These are phyloP conservation scores for Collybia mongolica DNA, from an alignment of 768 basidiomycete genomes.

Conservation along the genomic window DNA sequence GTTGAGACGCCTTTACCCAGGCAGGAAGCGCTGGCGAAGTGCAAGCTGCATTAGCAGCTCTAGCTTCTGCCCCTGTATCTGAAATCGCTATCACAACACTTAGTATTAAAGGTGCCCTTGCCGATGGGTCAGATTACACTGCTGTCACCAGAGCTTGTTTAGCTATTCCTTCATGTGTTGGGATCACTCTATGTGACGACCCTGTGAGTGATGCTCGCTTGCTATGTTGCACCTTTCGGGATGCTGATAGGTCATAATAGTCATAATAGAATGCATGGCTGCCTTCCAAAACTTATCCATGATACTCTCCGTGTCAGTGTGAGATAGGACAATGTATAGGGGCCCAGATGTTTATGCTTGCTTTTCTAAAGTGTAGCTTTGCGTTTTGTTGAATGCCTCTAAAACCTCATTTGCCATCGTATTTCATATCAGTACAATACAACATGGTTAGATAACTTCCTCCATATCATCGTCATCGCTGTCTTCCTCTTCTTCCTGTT, in stretches of 20 bases:
- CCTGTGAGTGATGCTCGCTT: too few relatives aligned
- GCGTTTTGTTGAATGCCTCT: too few relatives aligned
- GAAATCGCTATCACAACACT: slow-evolving; percentile 50
- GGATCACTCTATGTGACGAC: slow-evolving; percentile 31
- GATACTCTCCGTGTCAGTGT: too few relatives aligned
- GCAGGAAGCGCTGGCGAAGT: slow-evolving; percentile 39
- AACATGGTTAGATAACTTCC: slow-evolving; percentile 31
- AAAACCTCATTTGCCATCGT: too few relatives aligned
- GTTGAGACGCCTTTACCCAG: slow-evolving; percentile 8
- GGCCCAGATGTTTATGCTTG: too few relatives aligned
- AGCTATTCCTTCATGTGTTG: slow-evolving; percentile 35
- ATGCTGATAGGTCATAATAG: too few relatives aligned
- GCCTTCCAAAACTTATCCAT: too few relatives aligned
- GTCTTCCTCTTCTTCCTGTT: slow-evolving; percentile 21
- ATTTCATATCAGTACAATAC: neutral
- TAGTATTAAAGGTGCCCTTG: slow-evolving; percentile 34
- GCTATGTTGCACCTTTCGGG: too few relatives aligned
- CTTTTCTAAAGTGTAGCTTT: too few relatives aligned
- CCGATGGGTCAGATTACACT: slow-evolving; percentile 37
- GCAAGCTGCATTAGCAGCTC: slow-evolving; percentile 41
- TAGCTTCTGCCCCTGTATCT: slow-evolving; percentile 35
- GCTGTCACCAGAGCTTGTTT: slow-evolving; percentile 46
- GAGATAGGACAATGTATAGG: too few relatives aligned
- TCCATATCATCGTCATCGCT: slow-evolving; percentile 46
- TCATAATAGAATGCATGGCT: too few relatives aligned